These are phyloP conservation scores for Spinacia oleracea DNA, from an alignment of 179 eudicot genomes.

Conservation along the genomic window DNA sequence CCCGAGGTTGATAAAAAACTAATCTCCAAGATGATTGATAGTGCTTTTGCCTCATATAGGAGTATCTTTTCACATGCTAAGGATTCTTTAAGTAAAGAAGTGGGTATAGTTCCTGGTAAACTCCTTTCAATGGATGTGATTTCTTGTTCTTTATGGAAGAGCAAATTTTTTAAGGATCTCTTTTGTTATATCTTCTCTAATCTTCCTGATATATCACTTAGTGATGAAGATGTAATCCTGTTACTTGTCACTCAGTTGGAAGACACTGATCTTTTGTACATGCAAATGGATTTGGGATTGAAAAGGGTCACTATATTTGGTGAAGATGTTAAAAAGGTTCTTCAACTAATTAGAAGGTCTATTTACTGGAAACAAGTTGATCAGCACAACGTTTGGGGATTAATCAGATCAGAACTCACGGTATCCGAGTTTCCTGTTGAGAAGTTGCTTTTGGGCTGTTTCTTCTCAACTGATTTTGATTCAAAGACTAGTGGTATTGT, in stretches of 20 bases:
- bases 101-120: conserved; percentile 24
- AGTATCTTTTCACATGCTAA: conserved; percentile 22
- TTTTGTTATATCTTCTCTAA: conserved; percentile 28
- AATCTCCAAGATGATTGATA: conserved; percentile 28
- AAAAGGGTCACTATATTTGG: conserved; percentile 42
- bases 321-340: conserved; percentile 24
- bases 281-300: conserved; percentile 37
- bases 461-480: conserved; percentile 36
- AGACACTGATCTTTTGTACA: conserved; percentile 30
- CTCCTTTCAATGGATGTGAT: conserved; percentile 28
- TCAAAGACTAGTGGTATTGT: conserved; percentile 22
- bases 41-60: conserved; percentile 38
- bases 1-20: conserved; percentile 23
- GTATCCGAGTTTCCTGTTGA: conserved; percentile 38
- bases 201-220: conserved; percentile 39
- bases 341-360: conserved; percentile 30
- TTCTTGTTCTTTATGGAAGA: conserved; percentile 37
- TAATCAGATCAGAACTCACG: conserved; percentile 41
- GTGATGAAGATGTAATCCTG: conserved; percentile 32
- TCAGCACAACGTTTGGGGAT: conserved; percentile 40
- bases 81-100: conserved; percentile 13
- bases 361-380: conserved; percentile 33
- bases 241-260: conserved; percentile 37
- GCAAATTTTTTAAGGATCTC: conserved; percentile 17
- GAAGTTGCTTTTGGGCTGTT: conserved; percentile 37